Conservation (phyloP, 345 rosid species). For the Moringa oleifera region DNA sequence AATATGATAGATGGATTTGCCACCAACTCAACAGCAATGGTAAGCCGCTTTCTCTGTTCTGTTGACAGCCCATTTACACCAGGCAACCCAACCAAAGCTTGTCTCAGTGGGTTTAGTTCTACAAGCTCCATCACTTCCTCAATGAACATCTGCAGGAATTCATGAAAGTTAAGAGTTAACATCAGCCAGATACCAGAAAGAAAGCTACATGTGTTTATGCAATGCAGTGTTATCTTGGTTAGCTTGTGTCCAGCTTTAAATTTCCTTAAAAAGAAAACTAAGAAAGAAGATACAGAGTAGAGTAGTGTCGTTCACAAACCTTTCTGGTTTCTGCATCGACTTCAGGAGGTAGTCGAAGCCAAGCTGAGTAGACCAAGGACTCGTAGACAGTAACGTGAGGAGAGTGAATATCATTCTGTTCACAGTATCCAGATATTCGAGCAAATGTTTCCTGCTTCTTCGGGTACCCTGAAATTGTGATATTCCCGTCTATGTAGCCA, state of each 20-base stretch:
- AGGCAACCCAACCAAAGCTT: constrained; percentile 87
- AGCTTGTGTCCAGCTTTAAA: no score
- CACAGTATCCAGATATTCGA: constrained; percentile 73
- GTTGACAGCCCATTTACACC: constrained; percentile 84
- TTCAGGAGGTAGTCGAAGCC: constrained; percentile 58
- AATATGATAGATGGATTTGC: constrained; percentile 90
- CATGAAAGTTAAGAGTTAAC: neutral
- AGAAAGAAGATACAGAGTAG: no score
- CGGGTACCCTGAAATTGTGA: constrained; percentile 63
- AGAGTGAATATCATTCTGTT: constrained; percentile 75
- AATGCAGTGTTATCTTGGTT: no score
- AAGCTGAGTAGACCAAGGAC: constrained; percentile 71
- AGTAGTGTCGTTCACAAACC: no score
- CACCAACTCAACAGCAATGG: constrained; percentile 90
- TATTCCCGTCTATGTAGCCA: constrained; percentile 65
- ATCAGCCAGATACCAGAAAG: neutral
- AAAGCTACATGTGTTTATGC: no score
- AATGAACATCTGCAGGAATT: constrained; percentile 55
- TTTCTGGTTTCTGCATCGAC: constrained; percentile 44
- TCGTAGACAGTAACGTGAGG: constrained; percentile 75
- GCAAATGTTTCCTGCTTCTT: constrained; percentile 84
- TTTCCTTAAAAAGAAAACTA: no score
- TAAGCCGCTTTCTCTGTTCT: constrained; percentile 83
- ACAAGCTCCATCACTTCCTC: constrained; percentile 94
- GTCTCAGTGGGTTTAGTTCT: constrained; percentile 52